Conservation (phyloP, 2,329 filamentous ascomycete species). For the Pseudogymnoascus sp. region DNA sequence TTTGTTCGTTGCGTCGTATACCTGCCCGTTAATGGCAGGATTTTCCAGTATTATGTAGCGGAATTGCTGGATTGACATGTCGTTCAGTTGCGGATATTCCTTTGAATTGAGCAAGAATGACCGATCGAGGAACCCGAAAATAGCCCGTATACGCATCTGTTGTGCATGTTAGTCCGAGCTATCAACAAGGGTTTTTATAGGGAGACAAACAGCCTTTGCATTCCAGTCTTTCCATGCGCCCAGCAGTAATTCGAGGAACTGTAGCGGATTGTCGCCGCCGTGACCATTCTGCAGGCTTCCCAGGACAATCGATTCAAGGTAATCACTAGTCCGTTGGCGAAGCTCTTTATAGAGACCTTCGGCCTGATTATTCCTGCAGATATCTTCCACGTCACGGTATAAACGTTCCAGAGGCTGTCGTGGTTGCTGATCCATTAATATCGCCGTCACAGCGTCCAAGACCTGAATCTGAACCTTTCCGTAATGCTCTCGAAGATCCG, state of each 20-base stretch:
- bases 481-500: slow-evolving; percentile 70
- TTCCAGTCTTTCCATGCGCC: slow-evolving; percentile 9
- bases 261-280: neutral
- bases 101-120: slow-evolving; percentile 74
- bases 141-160: slow-evolving; percentile 69
- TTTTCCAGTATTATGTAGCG: slow-evolving; percentile 44
- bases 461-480: slow-evolving; percentile 67
- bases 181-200: neutral
- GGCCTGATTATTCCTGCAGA: slow-evolving; percentile 72
- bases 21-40: slow-evolving; percentile 27
- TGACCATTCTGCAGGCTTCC: neutral
- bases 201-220: neutral
- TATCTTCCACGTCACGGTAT: slow-evolving; percentile 84
- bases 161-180: slow-evolving; percentile 14
- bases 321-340: slow-evolving; percentile 8
- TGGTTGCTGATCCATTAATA: slow-evolving; percentile 60
- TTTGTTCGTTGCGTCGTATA: slow-evolving; percentile 32
- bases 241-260: neutral
- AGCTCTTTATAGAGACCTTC: slow-evolving; percentile 60
- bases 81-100: slow-evolving; percentile 64
- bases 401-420: slow-evolving; percentile 76
- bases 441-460: slow-evolving; percentile 60
- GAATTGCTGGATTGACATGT: slow-evolving; percentile 73
- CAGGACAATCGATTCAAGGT: slow-evolving; percentile 5
- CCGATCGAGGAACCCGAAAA: slow-evolving; percentile 91